These are phyloP conservation scores for Monosporascus sp. DNA, from an alignment of 2,329 filamentous ascomycete species.

Conservation along the genomic window DNA sequence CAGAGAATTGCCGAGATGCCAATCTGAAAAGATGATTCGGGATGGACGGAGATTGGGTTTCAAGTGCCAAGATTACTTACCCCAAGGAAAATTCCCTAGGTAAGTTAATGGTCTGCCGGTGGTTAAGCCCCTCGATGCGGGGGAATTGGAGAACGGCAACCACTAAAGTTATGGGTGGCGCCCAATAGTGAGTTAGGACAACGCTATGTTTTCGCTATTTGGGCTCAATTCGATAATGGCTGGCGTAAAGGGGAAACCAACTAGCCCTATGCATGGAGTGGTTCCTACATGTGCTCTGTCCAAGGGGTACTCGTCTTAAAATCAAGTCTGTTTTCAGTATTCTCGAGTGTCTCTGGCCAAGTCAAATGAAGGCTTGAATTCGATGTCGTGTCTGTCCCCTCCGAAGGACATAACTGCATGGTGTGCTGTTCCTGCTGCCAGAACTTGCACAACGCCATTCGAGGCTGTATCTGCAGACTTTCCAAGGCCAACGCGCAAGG, in stretches of 20 bases:
- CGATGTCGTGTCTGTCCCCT: not conserved
- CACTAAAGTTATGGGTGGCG: not conserved
- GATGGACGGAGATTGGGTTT: not conserved
- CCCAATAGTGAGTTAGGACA: not conserved
- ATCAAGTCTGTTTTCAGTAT: too few species aligned
- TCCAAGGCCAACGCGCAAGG: not conserved
- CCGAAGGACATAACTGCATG: not conserved
- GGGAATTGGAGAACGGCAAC: not conserved
- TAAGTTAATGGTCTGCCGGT: not conserved
- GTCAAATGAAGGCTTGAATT: not conserved
- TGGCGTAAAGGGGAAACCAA: not conserved
- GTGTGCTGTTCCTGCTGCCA: not conserved
- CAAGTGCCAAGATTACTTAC: not conserved
- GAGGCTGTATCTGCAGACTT: not conserved
- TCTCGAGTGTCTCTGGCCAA: too few species aligned
- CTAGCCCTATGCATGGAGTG: too few species aligned
- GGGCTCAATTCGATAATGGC: too few species aligned
- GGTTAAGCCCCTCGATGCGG: not conserved
- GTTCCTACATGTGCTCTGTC: too few species aligned
- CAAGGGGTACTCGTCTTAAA: too few species aligned
- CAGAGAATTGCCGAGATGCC: not conserved
- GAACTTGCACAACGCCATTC: not conserved
- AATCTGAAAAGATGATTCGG: not conserved
- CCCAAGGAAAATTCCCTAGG: not conserved
- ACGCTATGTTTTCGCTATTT: too few species aligned